Evolutionary conservation across 306 rosid genomes (phyloP).

Genomic region (Cercis canadensis): DNA sequence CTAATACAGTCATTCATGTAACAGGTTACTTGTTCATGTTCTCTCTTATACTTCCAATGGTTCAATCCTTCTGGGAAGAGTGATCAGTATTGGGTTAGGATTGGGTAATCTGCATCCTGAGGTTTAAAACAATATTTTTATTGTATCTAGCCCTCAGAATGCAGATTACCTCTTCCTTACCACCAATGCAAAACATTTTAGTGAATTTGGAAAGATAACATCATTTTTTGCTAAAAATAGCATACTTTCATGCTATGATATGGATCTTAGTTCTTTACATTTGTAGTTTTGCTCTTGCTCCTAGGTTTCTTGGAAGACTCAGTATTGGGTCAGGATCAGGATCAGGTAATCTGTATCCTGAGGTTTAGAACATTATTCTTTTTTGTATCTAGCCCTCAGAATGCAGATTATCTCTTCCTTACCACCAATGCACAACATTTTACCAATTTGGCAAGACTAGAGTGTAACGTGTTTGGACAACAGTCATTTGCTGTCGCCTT

Average conservation of each 20-base stretch:
- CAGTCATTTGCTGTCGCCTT: no score
- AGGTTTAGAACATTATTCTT: conserved; percentile 59
- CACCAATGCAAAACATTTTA: background rate
- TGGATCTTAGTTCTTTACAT: no score
- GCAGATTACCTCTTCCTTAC: conserved; percentile 43
- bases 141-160: conserved; percentile 42
- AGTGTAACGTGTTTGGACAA: no score
- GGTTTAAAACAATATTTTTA: background rate
- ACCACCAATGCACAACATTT: conserved; percentile 16
- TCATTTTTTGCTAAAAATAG: no score
- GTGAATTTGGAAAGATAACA: no score
- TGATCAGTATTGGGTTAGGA: background rate
- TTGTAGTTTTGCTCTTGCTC: no score
- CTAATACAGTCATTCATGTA: background rate
- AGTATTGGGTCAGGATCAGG: conserved; percentile 46
- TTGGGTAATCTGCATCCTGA: conserved; percentile 3
- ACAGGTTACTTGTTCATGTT: background rate
- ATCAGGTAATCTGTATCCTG: conserved; percentile 62
- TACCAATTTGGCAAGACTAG: no score
- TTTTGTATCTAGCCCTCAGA: conserved; percentile 58
- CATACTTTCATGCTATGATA: no score
- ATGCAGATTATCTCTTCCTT: conserved; percentile 59
- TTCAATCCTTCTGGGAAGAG: background rate
- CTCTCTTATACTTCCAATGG: no score
- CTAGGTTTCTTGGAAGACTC: conserved; percentile 15